Base-by-base conservation (phyloP, 495 filamentous ascomycete genomes). In the Delitschia confertaspora region DNA sequence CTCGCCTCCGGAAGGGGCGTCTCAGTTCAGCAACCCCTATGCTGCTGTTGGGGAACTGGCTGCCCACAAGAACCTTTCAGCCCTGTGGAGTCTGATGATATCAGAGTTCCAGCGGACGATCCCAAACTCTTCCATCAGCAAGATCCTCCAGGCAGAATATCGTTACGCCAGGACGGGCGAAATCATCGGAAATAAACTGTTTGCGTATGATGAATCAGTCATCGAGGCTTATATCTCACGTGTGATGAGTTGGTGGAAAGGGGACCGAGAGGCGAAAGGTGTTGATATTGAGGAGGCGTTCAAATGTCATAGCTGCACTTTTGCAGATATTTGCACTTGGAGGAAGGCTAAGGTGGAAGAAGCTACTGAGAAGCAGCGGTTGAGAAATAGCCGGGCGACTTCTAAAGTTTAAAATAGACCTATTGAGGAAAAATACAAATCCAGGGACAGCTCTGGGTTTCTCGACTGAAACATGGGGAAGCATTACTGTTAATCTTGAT, bases 261-360 rank as follows among this genome's bases (percentile, higher is more conserved):
- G 93, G 3, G 71, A 86, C 58, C 62, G 88, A 13, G 65, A 70
- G 42, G 76, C 88, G 0, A 66, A 72, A n/a, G 91, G 91, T 7
- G 93, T 96, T 6, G 65, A 71, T n/a, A 70, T 93, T 9, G 79
- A 88, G 61, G 93, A 96, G 46, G 84, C 85, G 0, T 94, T 80
- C 70, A 98, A 98, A 63, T 98, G 91, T 59, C 67, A 73, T 9
- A 63, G 68, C 18, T 82, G 78, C 40, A 75, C 79, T 37, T 82
- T 82, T 49, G 66, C 62, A 17, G 76, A 79, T 14, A 73, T 71
- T 6, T 82, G 78, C 43, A 60, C 58, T 20, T 82, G 78, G 78
- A 57, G 76, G 24, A 57, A 49, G 54, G 49, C 36, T 38, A 73
- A 75, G 62, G 70, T 76, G 52, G 66, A 69, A 33, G 74, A 78